Base-by-base conservation (phyloP, 2,329 filamentous ascomycete species). In the Cytospora paraplurivora region DNA sequence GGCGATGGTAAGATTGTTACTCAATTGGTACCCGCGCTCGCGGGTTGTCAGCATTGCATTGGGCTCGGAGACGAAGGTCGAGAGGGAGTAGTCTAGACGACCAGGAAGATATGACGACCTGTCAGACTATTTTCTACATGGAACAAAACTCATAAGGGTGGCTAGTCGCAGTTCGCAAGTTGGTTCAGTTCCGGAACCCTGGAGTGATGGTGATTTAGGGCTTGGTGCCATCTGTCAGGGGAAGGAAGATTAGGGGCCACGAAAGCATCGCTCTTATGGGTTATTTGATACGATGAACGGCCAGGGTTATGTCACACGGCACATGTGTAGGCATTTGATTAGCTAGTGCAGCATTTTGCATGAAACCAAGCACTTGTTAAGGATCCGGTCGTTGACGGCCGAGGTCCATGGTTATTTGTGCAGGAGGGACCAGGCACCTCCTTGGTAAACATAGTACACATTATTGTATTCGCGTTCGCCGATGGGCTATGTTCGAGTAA, bases 391-490 rank as follows among this genome's bases (percentile, higher is more conserved):
- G n/a, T 17, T 44, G 17, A 17, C 41, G 8, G 35, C 13, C 8
- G 19, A 37, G 13, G 21, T 11, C 35, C 12, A n/a, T 13, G 8
- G 4, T 15, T 15, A 4, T 13, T 37, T 7, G 6, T 8, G 2
- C 32, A 32, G 13, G 34, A 27, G 38, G n/a, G 12, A 37, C 7
- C 21, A 35, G 6, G 6, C 17, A 34, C 17, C 35, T 32, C 17
- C 58, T 13, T 15, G 35, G 49, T 38, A 55, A 37, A 55, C 59
- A 61, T 61, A 61, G 59, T 61, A 61, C 51, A 61, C 59, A 61
- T 61, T 61, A 61, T 55, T 61, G 59, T 61, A 55, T 61, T 55
- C 49, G 59, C 37, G n/a, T 38, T 19, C n/a, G 44, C 44, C n/a
- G 44, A 47, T 8, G 44, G n/a, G 44, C 44, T 47, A 47, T 21